These are phyloP conservation scores for Talaromyces sp. DNA, from an alignment of 2,329 filamentous ascomycete species.

Conservation along the genomic window DNA sequence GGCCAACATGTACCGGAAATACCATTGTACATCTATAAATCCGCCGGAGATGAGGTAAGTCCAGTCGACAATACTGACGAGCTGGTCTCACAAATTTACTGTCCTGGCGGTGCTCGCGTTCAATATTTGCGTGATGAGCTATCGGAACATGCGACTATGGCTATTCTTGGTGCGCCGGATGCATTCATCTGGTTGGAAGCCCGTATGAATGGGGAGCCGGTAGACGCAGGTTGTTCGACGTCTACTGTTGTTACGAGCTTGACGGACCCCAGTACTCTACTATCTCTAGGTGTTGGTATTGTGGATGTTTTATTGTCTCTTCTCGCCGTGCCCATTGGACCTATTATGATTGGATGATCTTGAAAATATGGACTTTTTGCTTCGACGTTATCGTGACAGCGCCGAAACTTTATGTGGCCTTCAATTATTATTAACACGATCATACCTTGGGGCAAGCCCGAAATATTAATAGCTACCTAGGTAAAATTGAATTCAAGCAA, in stretches of 20 bases:
- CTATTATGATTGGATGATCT: constrained; percentile 16
- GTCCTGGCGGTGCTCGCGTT: constrained; percentile 40
- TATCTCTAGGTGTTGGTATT: constrained; percentile 14
- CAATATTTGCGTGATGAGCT: constrained; percentile 45
- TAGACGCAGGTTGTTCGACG: constrained; percentile 17
- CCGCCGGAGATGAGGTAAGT: constrained; percentile 46
- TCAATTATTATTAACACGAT: background rate
- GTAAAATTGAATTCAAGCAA: background rate
- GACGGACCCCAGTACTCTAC: constrained; percentile 16
- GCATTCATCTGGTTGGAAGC: constrained; percentile 32
- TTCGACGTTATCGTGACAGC: background rate
- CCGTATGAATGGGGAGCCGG: constrained; percentile 21
- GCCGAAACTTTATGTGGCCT: background rate
- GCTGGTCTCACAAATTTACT: constrained; percentile 36
- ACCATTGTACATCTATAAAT: constrained; percentile 52
- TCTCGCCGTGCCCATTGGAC: constrained; percentile 13
- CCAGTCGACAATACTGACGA: constrained; percentile 44
- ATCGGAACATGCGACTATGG: constrained; percentile 41
- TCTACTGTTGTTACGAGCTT: constrained; percentile 21
- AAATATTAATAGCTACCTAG: background rate
- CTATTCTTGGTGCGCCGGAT: constrained; percentile 30
- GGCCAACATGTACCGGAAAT: constrained; percentile 44
- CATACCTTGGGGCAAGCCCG: background rate
- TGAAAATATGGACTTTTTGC: background rate
- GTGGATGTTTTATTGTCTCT: constrained; percentile 17